Conservation (phyloP, 2,329 filamentous ascomycete species). For the Penicillium aurantiogriseum region DNA sequence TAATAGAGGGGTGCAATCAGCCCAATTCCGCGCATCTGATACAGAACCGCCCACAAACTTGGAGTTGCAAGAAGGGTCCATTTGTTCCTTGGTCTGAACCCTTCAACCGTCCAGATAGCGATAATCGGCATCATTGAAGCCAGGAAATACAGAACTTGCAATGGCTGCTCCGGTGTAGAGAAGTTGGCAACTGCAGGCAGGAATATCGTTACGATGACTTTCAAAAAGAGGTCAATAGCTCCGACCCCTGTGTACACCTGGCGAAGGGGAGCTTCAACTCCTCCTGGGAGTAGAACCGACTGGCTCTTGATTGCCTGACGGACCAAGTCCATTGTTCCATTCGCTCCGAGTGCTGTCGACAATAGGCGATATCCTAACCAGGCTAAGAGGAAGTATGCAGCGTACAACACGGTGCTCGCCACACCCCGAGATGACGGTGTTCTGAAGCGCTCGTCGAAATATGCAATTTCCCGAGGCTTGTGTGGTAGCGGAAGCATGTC, state of each 20-base stretch:
- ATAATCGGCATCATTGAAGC: slow-evolving; percentile 12
- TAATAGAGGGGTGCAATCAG: slow-evolving; percentile 28
- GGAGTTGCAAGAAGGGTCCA: slow-evolving; percentile 17
- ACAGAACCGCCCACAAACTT: slow-evolving; percentile 16
- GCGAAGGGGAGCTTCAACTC: slow-evolving; percentile 1
- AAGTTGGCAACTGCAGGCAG: slow-evolving; percentile 6
- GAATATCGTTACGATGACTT: slow-evolving; percentile 10
- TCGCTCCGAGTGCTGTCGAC: slow-evolving; percentile 6
- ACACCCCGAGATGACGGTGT: slow-evolving; percentile 3
- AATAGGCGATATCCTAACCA: slow-evolving; percentile 8
- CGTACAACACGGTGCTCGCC: neutral
- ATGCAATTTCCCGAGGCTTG: slow-evolving; percentile 4
- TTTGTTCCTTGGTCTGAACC: slow-evolving; percentile 14
- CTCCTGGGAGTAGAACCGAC: neutral
- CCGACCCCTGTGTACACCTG: slow-evolving; percentile 8
- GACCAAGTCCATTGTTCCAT: slow-evolving; percentile 12
- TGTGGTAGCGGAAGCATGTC: slow-evolving; percentile 12
- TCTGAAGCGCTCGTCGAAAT: slow-evolving; percentile 13
- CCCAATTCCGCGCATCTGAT: slow-evolving; percentile 18
- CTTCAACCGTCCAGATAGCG: slow-evolving; percentile 17
- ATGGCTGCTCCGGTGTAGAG: slow-evolving; percentile 7
- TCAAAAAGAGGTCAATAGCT: slow-evolving; percentile 10
- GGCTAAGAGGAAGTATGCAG: slow-evolving; percentile 4
- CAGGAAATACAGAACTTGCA: slow-evolving; percentile 17
- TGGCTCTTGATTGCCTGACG: neutral